These are phyloP conservation scores for Cladorrhinum samala DNA, from an alignment of 495 filamentous ascomycete species.

Conservation along the genomic window DNA sequence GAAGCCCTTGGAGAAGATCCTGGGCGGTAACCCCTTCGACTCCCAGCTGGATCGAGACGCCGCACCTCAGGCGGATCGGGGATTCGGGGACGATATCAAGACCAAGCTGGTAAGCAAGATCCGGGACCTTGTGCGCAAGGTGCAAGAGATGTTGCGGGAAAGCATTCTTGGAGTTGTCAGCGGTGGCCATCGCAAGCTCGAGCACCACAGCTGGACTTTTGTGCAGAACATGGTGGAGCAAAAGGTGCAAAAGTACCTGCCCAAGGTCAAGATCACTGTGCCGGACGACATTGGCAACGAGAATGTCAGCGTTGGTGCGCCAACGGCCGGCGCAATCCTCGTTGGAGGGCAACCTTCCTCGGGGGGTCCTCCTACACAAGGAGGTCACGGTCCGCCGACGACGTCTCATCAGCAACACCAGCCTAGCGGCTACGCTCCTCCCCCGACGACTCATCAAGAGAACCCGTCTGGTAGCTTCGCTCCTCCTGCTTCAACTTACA, in stretches of 20 bases:
- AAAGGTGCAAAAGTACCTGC: slow-evolving; percentile 32
- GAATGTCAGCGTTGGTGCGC: slow-evolving; percentile 25
- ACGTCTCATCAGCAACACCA: not conserved
- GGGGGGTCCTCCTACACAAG: not conserved
- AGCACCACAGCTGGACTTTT: slow-evolving; percentile 32
- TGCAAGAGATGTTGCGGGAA: slow-evolving; percentile 31
- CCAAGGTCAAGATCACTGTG: slow-evolving; percentile 31
- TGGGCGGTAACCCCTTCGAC: slow-evolving; percentile 33
- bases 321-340: slow-evolving; percentile 20
- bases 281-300: slow-evolving; percentile 33
- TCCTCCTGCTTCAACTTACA: not conserved
- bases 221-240: slow-evolving; percentile 32
- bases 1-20: slow-evolving; percentile 29
- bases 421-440: not conserved
- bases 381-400: too few species aligned
- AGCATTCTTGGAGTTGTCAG: slow-evolving; percentile 29
- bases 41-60: slow-evolving; percentile 25
- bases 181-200: slow-evolving; percentile 33
- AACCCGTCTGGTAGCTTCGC: not conserved
- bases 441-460: not conserved
- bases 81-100: slow-evolving; percentile 28
- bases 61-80: slow-evolving; percentile 17
- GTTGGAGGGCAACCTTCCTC: slow-evolving; percentile 19
- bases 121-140: slow-evolving; percentile 25
- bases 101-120: slow-evolving; percentile 31